phyloP scores from a whole-genome alignment of 2,329 filamentous ascomycete genomes.

The Epichloe festucae region DNA sequence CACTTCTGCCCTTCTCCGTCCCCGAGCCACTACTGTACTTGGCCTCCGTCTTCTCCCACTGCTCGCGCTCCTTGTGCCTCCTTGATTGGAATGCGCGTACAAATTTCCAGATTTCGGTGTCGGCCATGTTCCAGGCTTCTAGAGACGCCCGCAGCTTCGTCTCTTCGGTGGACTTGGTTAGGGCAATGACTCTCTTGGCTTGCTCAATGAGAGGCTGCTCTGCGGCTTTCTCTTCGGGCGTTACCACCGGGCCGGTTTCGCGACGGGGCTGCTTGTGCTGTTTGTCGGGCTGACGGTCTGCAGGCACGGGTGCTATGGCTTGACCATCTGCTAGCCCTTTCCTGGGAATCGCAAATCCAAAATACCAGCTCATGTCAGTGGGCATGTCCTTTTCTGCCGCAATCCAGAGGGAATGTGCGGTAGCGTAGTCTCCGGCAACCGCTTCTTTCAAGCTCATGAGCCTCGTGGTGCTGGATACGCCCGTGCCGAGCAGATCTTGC shows the following conservation, averaged over 20 bases:
- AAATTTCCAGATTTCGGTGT: constrained; percentile 69
- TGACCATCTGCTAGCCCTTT: constrained; percentile 30
- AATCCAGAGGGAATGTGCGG: constrained; percentile 64
- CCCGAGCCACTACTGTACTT: constrained; percentile 51
- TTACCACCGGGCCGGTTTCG: constrained; percentile 35
- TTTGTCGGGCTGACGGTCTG: constrained; percentile 10
- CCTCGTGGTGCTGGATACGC: constrained; percentile 47
- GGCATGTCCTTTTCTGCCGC: constrained; percentile 54
- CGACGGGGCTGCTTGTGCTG: constrained; percentile 17
- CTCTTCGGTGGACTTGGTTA: constrained; percentile 31
- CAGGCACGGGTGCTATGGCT: constrained; percentile 13
- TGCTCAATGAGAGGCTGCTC: constrained; percentile 41
- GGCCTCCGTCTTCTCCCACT: constrained; percentile 60
- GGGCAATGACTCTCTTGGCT: constrained; percentile 36
- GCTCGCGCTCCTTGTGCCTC: constrained; percentile 45
- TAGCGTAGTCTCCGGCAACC: constrained; percentile 55
- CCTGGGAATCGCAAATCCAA: constrained; percentile 70
- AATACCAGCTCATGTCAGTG: constrained; percentile 72
- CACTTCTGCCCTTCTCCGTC: constrained; percentile 28
- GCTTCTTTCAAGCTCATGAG: constrained; percentile 68
- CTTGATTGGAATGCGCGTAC: constrained; percentile 54
- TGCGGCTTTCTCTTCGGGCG: constrained; percentile 36
- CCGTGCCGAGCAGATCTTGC: constrained; percentile 50
- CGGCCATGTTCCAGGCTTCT: constrained; percentile 57
- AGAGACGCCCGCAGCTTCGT: constrained; percentile 37